Conservation (phyloP, 169 alveolate species). For the Eimeria maxima region DNA sequence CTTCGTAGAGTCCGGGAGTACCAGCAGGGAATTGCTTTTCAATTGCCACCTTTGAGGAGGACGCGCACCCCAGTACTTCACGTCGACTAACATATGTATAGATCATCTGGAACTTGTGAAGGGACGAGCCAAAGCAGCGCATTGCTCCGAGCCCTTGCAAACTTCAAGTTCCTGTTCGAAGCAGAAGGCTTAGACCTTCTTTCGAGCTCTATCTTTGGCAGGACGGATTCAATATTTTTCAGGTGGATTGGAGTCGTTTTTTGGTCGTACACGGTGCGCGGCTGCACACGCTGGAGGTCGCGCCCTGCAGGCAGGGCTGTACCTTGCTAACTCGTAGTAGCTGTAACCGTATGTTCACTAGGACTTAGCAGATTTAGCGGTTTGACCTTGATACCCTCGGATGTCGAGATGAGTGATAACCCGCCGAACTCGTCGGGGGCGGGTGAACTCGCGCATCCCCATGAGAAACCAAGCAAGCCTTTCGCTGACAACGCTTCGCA, state of each 20-base stretch:
- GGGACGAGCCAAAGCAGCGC: not conserved
- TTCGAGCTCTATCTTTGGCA: not conserved
- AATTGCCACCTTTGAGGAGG: not conserved
- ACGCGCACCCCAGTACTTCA: not conserved
- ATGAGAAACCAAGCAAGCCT: not conserved
- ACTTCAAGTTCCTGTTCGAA: not conserved
- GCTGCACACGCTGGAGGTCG: not conserved
- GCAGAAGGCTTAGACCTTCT: not conserved
- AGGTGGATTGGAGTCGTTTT: not conserved
- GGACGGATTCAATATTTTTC: not conserved
- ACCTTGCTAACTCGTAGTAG: not conserved
- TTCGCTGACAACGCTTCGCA: not conserved
- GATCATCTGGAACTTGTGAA: not conserved
- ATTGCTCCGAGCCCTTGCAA: not conserved
- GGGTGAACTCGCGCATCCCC: slow-evolving; percentile 11
- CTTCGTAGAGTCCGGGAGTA: not conserved
- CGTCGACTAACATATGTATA: not conserved
- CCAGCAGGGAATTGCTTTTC: not conserved
- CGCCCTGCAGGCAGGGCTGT: not conserved
- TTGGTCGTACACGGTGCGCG: not conserved
- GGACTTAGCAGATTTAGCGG: not conserved
- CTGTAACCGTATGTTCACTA: not conserved
- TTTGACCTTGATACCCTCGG: not conserved
- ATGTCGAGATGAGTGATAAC: not conserved
- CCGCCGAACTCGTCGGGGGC: not conserved